Conservation (phyloP, 768 basidiomycete genomes). For the Hygrophorus russula region DNA sequence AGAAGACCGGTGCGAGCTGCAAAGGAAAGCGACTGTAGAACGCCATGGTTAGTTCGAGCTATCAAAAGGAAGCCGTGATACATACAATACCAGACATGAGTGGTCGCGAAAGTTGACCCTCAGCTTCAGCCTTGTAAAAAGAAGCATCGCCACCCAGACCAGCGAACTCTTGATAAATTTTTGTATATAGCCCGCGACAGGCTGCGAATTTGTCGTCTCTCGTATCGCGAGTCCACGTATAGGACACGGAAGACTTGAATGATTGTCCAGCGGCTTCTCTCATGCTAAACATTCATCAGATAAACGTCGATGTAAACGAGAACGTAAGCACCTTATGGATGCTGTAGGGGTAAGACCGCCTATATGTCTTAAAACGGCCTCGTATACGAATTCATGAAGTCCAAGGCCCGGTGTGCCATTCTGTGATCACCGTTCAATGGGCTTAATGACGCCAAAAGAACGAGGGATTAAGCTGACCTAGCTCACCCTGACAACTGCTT, state of each 20-base stretch:
- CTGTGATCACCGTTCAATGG: conserved; percentile 15
- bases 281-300: conserved; percentile 37
- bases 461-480: conserved; percentile 28
- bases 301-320: conserved; percentile 1
- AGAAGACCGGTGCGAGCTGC: conserved; percentile 64
- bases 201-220: conserved; percentile 60
- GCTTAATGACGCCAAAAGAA: conserved; percentile 3
- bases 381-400: conserved; percentile 75
- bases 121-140: conserved; percentile 65
- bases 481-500: conserved; percentile 69
- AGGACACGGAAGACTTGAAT: conserved; percentile 74
- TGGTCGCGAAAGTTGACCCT: conserved; percentile 50
- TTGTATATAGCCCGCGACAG: conserved; percentile 51
- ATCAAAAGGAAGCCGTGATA: conserved; percentile 3
- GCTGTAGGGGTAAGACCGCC: conserved; percentile 62
- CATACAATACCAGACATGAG: conserved; percentile 51
- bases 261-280: conserved; percentile 75
- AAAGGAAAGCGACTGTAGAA: conserved; percentile 57
- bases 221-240: conserved; percentile 66
- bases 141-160: conserved; percentile 74
- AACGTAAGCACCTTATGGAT: conserved; percentile 56
- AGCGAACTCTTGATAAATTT: conserved; percentile 58
- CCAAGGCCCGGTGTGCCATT: conserved; percentile 23
- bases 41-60: conserved; percentile 1
- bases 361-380: conserved; percentile 70